Evolutionary conservation across 345 rosid species (phyloP), one percentile per base, ranked within the genome.

Genomic region (Crucihimalaya himalaica): DNA sequence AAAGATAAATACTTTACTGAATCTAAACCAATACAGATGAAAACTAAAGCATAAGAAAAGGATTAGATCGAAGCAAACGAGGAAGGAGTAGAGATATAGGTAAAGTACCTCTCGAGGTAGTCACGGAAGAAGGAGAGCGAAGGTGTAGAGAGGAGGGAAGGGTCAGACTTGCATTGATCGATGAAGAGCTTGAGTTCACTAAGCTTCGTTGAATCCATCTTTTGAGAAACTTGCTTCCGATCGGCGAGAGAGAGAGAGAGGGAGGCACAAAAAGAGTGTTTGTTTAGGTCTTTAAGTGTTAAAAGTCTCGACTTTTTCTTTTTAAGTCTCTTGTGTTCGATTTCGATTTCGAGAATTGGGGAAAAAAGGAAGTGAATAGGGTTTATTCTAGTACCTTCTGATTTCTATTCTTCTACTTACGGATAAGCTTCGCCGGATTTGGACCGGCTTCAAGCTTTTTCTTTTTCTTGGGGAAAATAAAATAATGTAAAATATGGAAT

Each of bases 121-220:
- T 95, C 99, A 50, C 94, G 90, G 89, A 95, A 95, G 90, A 95
- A 95, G 78, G 94, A 81, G 65, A 95, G 92, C 0, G 96, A 79
- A 28, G 99, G 94, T 32, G 93, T 88, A 39, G 66, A 11, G 82
- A 95, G 97, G 21, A 89, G 42, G 31, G 99, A 84, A 51, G 99
- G 98, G 71, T 87, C 54, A 45, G 97, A 85, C 81, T 87, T 84
- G 86, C 97, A 90, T 84, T 75, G 87, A 40, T 87, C 86, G 72
- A 92, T 74, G 82, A 95, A 90, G 32, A 58, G 67, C 82, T 89
- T 85, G 74, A 95, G 73, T 54, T 92, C 88, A 16, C 70, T 73
- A 50, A 92, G 68, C 72, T 86, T 92, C 67, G 66, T 48, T 4
- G 80, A 15, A 58, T 77, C 80, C 80, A 77, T 77, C n/a, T 0